Conservation (phyloP, 352 stramenopile species). For the Phytophthora sp. region DNA sequence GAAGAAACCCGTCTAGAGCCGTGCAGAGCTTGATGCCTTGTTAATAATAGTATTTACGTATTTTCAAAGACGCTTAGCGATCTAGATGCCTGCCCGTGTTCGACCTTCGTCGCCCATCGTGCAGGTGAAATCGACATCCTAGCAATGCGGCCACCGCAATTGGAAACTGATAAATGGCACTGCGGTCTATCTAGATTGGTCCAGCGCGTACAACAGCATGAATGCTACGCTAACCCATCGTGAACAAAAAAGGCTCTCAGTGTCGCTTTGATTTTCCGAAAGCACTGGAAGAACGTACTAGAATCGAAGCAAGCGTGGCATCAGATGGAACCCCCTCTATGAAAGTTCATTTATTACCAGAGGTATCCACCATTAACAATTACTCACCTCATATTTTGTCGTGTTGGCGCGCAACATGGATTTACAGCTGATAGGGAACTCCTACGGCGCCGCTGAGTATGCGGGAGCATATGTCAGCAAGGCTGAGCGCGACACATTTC, state of each 20-base stretch:
- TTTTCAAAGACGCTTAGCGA: not conserved
- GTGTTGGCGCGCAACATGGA: conserved; percentile 41
- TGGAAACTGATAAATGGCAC: not conserved
- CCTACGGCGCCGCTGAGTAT: conserved; percentile 36
- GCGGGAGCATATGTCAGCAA: conserved; percentile 30
- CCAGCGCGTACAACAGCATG: conserved; percentile 24
- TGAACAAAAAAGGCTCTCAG: conserved; percentile 9
- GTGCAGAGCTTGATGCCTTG: not conserved
- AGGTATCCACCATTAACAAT: conserved; percentile 21
- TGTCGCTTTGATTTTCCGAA: conserved; percentile 27
- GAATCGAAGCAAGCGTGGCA: not conserved
- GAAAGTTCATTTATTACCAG: conserved; percentile 13
- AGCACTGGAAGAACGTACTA: not conserved
- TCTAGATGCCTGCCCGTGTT: not conserved
- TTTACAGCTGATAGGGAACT: conserved; percentile 35
- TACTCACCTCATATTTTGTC: conserved; percentile 6
- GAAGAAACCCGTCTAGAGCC: conserved; percentile 10
- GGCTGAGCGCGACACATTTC: conserved; percentile 2
- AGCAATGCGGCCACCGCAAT: not conserved
- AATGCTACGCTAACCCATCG: conserved; percentile 9
- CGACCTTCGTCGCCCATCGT: not conserved
- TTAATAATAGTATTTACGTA: conserved; percentile 17
- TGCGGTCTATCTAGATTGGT: conserved; percentile 26
- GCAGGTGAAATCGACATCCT: conserved; percentile 6
- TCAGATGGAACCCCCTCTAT: conserved; percentile 3